Base-by-base conservation (phyloP, 805 yeast species). In the Priceomyces carsonii region DNA sequence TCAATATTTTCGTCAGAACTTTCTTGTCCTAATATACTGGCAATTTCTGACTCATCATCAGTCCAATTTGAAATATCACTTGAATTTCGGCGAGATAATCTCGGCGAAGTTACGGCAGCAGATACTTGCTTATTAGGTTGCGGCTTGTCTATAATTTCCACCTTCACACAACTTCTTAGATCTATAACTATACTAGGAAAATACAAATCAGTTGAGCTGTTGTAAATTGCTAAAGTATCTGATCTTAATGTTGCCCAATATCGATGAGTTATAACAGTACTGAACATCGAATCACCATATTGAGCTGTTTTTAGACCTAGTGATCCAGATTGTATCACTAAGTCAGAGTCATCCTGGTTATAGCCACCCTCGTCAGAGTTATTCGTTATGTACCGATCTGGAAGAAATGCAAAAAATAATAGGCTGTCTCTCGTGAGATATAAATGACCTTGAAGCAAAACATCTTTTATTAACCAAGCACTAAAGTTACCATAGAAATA, bases 391-490 rank as follows among this genome's bases (percentile, higher is more conserved):
- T 42, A 35, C 29, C 40, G 36, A 15, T 75, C 73, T 0, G 97
- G 96, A 7, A 91, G 57, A 46, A 78, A 80, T 0, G 96, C 93
- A 61, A 83, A 83, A 53, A 86, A 91, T 28, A 87, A 61, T 5
- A 90, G 53, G 42, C 77, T 76, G 10, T 71, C 63, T 27, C 67
- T 59, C 1, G 97, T 89, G 17, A 91, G 57, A 47, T 84, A 84
- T 12, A 89, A 57, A 48, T 85, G 90, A 2, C 98, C 98, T 57
- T 88, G 96, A 17, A 89, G 62, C 18, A 91, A 63, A 0, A 90
- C 93, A 48, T 86, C 95, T 40, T 80, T 76, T 38, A 88, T 66
- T 23, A 90, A 64, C 95, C 96, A 90, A 19, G 89, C 79, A 3
- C 82, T 73, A 48, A 71, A 83, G 42, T 80, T 85, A n/a, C 71